Percentiles rank a stretch among this genome's conserved stretches.
These are phyloP conservation scores for Vigna radiata DNA, from an alignment of 306 rosid genomes.

Conservation along the genomic window DNA sequence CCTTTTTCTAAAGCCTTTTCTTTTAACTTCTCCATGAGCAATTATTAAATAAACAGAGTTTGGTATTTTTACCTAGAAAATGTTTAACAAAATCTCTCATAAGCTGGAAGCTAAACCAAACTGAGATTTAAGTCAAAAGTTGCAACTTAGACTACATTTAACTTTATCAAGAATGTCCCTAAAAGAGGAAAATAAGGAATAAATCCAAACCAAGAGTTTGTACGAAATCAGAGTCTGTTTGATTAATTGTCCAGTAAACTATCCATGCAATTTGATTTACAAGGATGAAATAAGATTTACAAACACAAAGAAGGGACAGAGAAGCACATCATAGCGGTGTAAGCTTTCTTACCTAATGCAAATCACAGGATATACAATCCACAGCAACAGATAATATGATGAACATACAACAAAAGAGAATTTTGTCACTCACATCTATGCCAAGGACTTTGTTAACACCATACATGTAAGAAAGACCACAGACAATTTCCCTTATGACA, in stretches of 20 bases:
- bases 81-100: background rate
- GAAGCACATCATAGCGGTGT: conserved; percentile 28
- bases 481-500: conserved; percentile 91
- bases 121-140: background rate
- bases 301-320: conserved; percentile 4
- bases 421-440: conserved; percentile 70
- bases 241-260: background rate
- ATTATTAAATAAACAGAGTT: background rate
- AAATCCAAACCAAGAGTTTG: conserved; percentile 4
- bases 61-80: background rate
- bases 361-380: conserved; percentile 8
- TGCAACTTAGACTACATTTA: conserved; percentile 9
- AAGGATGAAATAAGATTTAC: background rate
- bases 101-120: background rate
- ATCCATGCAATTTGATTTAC: background rate
- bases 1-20: background rate
- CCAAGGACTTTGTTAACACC: conserved; percentile 88
- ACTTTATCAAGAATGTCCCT: background rate
- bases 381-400: conserved; percentile 31
- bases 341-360: background rate
- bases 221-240: background rate
- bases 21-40: background rate
- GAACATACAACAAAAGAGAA: conserved; percentile 34
- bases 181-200: background rate
- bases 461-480: conserved; percentile 91